phyloP scores from a whole-genome alignment of 1,139 yeast genomes.

The Torulaspora pretoriensis region DNA sequence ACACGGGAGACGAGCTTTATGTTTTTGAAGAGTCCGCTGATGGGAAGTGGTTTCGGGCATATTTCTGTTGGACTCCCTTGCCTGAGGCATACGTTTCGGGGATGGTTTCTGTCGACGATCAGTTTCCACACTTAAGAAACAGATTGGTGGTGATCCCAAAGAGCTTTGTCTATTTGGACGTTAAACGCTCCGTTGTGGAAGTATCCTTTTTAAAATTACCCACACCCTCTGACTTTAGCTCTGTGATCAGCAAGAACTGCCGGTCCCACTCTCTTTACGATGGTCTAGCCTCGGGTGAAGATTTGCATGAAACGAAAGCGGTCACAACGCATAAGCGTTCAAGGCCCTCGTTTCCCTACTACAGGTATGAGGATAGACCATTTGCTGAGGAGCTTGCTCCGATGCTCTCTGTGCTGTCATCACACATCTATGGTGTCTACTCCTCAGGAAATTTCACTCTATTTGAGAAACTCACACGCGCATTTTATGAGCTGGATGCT shows the following conservation, averaged over 20 bases:
- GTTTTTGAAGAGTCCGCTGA: conserved; percentile 60
- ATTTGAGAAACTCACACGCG: conserved; percentile 49
- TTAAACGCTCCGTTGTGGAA: conserved; percentile 30
- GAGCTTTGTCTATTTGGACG: conserved; percentile 42
- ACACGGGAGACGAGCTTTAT: conserved; percentile 78
- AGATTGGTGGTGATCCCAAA: conserved; percentile 59
- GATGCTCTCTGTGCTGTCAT: conserved; percentile 52
- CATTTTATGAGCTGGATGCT: conserved; percentile 60
- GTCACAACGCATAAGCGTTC: conserved; percentile 20
- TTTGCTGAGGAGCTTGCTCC: conserved; percentile 55
- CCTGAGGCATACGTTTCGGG: conserved; percentile 66
- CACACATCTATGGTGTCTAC: conserved; percentile 66
- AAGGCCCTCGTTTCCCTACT: conserved; percentile 54
- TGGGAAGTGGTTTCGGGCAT: conserved; percentile 77
- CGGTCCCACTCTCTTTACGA: conserved; percentile 22
- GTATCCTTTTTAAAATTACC: conserved; percentile 34
- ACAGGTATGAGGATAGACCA: conserved; percentile 42
- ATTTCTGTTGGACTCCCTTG: conserved; percentile 55
- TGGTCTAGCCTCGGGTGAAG: conserved; percentile 27
- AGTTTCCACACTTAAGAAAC: conserved; percentile 52
- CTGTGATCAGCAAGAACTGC: conserved; percentile 34
- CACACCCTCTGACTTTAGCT: conserved; percentile 36
- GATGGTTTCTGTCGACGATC: conserved; percentile 43
- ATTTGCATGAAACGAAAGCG: conserved; percentile 2
- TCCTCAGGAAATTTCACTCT: conserved; percentile 64